phyloP scores from a whole-genome alignment of 2,329 filamentous ascomycete species.

The Phaeophleospora eucalypticola region DNA sequence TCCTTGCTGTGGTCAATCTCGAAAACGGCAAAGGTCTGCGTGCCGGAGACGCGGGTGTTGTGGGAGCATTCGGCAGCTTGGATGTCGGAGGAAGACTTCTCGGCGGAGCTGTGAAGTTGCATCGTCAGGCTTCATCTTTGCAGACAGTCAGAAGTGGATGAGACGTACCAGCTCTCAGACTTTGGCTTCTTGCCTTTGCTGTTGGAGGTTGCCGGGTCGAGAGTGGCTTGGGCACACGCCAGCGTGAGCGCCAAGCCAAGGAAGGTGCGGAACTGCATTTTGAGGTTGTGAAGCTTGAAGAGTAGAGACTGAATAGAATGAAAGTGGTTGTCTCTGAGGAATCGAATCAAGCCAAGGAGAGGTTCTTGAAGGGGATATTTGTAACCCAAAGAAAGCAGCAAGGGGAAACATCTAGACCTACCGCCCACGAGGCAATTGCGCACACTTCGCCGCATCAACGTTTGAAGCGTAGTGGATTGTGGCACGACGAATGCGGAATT shows the following conservation, averaged over 20 bases:
- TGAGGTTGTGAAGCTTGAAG: background rate
- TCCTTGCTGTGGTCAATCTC: constrained; percentile 46
- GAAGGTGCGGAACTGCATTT: constrained; percentile 17
- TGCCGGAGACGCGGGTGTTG: constrained; percentile 37
- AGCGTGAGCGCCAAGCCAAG: constrained; percentile 18
- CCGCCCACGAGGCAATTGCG: background rate
- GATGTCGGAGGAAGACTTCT: constrained; percentile 35
- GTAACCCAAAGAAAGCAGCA: background rate
- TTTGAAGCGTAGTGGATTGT: constrained; percentile 10
- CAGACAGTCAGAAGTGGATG: background rate
- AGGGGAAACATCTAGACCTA: background rate
- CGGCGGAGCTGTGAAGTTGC: constrained; percentile 21
- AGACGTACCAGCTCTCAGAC: constrained; percentile 21
- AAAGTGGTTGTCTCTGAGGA: background rate
- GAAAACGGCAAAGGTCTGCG: constrained; percentile 41
- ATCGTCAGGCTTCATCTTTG: background rate
- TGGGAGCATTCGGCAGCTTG: constrained; percentile 43
- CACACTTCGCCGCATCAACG: constrained; percentile 2
- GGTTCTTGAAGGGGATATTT: background rate
- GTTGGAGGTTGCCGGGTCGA: constrained; percentile 36
- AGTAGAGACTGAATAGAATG: constrained; percentile 2
- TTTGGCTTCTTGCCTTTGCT: constrained; percentile 35
- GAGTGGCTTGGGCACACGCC: constrained; percentile 31
- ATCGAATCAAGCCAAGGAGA: background rate
- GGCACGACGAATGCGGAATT: background rate